Evolutionary conservation across 108 stramenopile genomes (phyloP).

Genomic region (Skeletonema tropicum): DNA sequence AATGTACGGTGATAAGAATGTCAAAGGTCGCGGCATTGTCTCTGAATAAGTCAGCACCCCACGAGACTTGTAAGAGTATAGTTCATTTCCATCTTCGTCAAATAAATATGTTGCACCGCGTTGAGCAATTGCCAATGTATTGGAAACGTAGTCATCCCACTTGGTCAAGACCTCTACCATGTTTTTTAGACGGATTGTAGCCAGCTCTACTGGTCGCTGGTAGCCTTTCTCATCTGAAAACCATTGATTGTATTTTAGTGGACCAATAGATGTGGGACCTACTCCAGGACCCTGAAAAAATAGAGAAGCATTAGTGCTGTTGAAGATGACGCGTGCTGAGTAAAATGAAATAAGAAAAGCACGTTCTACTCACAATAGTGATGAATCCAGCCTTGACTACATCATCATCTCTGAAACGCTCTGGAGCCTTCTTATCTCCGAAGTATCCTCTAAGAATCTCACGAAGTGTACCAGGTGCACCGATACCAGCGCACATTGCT

Average conservation of each 20-base stretch:
- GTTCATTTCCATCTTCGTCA: conserved; percentile 40
- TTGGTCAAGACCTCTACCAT: conserved; percentile 77
- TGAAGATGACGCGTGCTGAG: conserved; percentile 1
- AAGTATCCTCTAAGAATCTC: conserved; percentile 75
- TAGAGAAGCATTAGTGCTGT: neutral
- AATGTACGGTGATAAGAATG: conserved; percentile 66
- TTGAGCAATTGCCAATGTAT: conserved; percentile 44
- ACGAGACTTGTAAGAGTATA: conserved; percentile 56
- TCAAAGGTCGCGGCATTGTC: conserved; percentile 66
- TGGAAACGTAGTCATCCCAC: conserved; percentile 62
- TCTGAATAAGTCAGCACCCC: conserved; percentile 70
- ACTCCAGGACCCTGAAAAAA: conserved; percentile 3
- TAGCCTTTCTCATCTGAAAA: conserved; percentile 61
- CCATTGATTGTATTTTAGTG: conserved; percentile 33
- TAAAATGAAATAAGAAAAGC: neutral
- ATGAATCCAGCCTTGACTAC: conserved; percentile 52
- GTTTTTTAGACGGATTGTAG: conserved; percentile 65
- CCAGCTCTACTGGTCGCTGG: conserved; percentile 74
- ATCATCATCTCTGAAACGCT: conserved; percentile 60
- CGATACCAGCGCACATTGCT: conserved; percentile 83
- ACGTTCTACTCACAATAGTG: conserved; percentile 15
- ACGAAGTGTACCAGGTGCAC: conserved; percentile 61
- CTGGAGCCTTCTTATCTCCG: conserved; percentile 69
- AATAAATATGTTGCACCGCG: conserved; percentile 73
- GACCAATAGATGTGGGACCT: conserved; percentile 22